Percentiles rank a stretch among this genome's conserved stretches.
phyloP scores from a whole-genome alignment of 805 yeast genomes.

The Schizosaccharomyces octosporus region DNA sequence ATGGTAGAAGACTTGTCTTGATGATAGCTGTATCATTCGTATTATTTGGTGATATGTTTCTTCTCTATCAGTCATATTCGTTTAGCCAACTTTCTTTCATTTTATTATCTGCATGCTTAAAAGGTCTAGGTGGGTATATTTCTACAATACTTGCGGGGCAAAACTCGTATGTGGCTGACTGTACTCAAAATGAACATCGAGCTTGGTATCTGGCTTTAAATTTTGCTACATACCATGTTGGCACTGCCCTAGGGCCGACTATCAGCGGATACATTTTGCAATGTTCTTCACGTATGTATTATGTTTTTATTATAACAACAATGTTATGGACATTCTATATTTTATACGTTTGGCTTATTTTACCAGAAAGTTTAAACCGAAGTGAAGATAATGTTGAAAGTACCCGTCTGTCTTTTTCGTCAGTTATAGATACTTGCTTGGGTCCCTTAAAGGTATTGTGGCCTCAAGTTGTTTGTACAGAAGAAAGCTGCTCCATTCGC shows the following conservation, averaged over 20 bases:
- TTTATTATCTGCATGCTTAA: neutral
- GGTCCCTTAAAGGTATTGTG: neutral
- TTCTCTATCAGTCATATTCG: neutral
- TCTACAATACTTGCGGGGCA: neutral
- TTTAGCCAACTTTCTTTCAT: neutral
- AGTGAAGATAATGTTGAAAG: neutral
- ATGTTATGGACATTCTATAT: neutral
- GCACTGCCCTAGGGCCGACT: constrained; percentile 1
- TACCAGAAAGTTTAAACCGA: neutral
- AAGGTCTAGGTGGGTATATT: neutral
- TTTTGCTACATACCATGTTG: constrained; percentile 1
- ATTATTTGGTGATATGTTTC: neutral
- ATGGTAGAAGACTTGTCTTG: neutral
- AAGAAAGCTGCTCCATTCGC: neutral
- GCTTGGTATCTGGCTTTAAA: neutral
- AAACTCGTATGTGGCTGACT: constrained; percentile 1
- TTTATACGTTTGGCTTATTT: neutral
- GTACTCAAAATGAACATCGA: neutral
- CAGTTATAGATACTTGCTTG: neutral
- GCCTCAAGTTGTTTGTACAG: neutral
- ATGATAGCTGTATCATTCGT: neutral
- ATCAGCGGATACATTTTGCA: neutral
- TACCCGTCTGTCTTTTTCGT: neutral
- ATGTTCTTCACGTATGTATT: neutral
- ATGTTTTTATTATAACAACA: neutral